phyloP scores from a whole-genome alignment of 371 early-diverging fungal genomes.

The Rhizomucor miehei region DNA sequence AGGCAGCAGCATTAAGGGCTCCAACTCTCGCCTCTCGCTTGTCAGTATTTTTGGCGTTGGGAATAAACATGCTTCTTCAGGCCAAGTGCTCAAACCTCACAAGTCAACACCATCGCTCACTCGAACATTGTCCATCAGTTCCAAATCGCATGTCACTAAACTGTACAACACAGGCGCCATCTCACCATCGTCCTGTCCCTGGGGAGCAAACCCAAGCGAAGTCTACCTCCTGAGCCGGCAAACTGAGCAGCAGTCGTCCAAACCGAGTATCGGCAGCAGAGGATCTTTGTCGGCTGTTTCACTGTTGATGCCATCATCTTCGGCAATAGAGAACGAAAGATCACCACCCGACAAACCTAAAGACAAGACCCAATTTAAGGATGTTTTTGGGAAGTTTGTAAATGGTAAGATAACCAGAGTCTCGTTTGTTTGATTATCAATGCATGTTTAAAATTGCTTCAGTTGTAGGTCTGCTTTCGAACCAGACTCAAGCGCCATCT shows the following conservation, averaged over 20 bases:
- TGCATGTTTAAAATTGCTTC: constrained; percentile 27
- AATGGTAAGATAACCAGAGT: constrained; percentile 41
- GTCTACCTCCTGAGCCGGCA: constrained; percentile 6
- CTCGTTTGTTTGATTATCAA: constrained; percentile 29
- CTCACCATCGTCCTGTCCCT: constrained; percentile 6
- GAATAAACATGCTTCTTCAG: not conserved
- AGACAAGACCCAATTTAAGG: constrained; percentile 56
- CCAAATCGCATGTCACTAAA: constrained; percentile 23
- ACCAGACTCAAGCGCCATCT: not conserved
- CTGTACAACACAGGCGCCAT: constrained; percentile 21
- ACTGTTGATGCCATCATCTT: too few species aligned
- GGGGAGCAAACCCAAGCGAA: constrained; percentile 6
- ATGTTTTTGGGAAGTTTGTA: constrained; percentile 64
- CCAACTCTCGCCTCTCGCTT: constrained; percentile 12
- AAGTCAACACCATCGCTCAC: constrained; percentile 24
- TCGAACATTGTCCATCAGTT: constrained; percentile 17
- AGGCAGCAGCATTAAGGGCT: constrained; percentile 8
- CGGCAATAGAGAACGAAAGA: too few species aligned
- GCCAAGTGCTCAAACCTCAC: constrained; percentile 11
- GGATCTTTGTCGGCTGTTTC: too few species aligned
- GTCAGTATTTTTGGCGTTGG: constrained; percentile 13
- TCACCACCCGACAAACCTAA: not conserved
- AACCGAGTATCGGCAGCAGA: constrained; percentile 18
- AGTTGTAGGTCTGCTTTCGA: too few species aligned
- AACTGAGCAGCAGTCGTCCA: not conserved